Conservation (phyloP, 106 monocot species). For the Iris macrosiphon region DNA sequence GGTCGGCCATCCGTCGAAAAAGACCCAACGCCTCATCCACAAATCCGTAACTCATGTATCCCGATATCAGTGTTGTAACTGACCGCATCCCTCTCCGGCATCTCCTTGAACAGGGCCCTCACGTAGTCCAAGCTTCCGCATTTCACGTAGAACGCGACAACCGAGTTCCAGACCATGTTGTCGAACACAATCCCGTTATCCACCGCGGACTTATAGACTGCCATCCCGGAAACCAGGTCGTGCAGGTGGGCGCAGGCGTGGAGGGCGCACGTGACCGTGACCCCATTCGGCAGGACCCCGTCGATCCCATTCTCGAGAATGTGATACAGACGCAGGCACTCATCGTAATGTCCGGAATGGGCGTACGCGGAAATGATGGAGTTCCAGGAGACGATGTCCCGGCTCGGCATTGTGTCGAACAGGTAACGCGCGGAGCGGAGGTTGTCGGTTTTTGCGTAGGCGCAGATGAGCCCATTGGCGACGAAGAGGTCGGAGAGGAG, state of each 20-base stretch:
- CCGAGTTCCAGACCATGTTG: slow-evolving; percentile 23
- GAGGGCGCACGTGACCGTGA: slow-evolving; percentile 25
- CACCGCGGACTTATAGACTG: slow-evolving; percentile 17
- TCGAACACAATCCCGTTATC: slow-evolving; percentile 22
- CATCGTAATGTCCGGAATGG: slow-evolving; percentile 19
- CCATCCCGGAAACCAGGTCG: slow-evolving; percentile 22
- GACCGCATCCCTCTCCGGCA: slow-evolving; percentile 29
- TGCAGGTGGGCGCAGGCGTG: slow-evolving; percentile 37
- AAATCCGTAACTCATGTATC: slow-evolving; percentile 44
- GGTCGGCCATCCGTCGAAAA: slow-evolving; percentile 10
- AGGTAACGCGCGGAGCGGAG: slow-evolving; percentile 12
- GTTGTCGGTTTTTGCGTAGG: slow-evolving; percentile 9
- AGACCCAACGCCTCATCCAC: slow-evolving; percentile 21
- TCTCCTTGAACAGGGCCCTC: slow-evolving; percentile 17
- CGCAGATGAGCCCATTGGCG: slow-evolving; percentile 31
- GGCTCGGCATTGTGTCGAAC: slow-evolving; percentile 25
- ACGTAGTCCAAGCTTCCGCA: slow-evolving; percentile 40
- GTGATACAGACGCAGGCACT: slow-evolving; percentile 19
- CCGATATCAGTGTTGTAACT: slow-evolving; percentile 38
- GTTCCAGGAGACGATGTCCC: slow-evolving; percentile 45
- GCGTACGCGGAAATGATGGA: slow-evolving; percentile 29
- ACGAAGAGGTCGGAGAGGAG: slow-evolving; percentile 24
- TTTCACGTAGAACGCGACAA: slow-evolving; percentile 32
- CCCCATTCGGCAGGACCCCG: slow-evolving; percentile 20
- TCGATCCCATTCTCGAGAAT: slow-evolving; percentile 10